A percentile compares a stretch with the other conserved stretches of the same genome.
Evolutionary conservation across 331 rosid genomes (phyloP).

Genomic region (Stylosanthes scabra): DNA sequence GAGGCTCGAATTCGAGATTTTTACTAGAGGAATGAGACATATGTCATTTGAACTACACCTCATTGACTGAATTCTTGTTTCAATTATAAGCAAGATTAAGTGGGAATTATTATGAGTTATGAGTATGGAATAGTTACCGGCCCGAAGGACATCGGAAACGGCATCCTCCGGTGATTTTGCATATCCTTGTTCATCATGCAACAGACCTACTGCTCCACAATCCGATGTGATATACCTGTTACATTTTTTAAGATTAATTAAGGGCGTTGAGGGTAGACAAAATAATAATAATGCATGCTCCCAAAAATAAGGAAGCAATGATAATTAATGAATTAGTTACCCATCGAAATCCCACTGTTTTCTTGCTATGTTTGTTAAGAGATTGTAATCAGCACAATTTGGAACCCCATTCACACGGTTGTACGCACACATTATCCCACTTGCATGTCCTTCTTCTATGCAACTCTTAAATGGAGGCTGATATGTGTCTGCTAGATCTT

Average conservation of each 20-base stretch:
- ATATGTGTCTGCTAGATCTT: slow-evolving; percentile 86
- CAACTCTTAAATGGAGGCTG: slow-evolving; percentile 94
- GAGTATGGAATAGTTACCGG: slow-evolving; percentile 50
- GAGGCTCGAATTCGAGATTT: too few species aligned
- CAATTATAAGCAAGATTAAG: too few species aligned
- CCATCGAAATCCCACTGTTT: slow-evolving; percentile 77
- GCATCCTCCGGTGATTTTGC: slow-evolving; percentile 80
- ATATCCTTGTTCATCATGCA: slow-evolving; percentile 61
- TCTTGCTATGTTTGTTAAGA: slow-evolving; percentile 68
- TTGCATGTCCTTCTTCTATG: slow-evolving; percentile 70
- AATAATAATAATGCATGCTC: not conserved
- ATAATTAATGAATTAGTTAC: slow-evolving; percentile 36
- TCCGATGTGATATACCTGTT: slow-evolving; percentile 84
- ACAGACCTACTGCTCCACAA: slow-evolving; percentile 79
- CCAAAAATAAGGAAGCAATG: not conserved
- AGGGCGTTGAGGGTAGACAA: too few species aligned
- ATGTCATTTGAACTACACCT: too few species aligned
- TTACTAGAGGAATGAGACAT: too few species aligned
- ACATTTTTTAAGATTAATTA: not conserved
- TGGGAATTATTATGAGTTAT: not conserved
- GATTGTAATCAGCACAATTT: slow-evolving; percentile 78
- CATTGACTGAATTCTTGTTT: too few species aligned
- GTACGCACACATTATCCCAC: slow-evolving; percentile 94
- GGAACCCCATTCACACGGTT: slow-evolving; percentile 92
- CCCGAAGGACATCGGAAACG: slow-evolving; percentile 73